A percentile compares a stretch with the other conserved stretches of the same genome.
These are phyloP conservation scores for Dipodascus geniculatus DNA, from an alignment of 805 yeast species.

Conservation along the genomic window DNA sequence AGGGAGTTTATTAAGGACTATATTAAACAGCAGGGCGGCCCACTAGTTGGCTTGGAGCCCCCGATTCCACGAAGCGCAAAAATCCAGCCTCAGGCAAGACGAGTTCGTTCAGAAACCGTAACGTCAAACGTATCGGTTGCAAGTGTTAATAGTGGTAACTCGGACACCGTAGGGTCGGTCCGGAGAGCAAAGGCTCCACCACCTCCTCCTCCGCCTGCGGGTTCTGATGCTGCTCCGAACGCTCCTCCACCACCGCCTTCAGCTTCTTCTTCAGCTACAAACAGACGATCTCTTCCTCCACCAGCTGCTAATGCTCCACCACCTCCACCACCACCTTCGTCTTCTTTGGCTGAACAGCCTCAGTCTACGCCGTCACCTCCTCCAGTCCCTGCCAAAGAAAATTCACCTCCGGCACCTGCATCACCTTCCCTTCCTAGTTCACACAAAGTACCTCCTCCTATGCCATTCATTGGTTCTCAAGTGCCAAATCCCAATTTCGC, in stretches of 20 bases:
- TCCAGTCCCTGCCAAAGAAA: constrained; percentile 1
- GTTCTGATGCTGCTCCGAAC: constrained; percentile 17
- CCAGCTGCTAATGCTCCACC: constrained; percentile 18
- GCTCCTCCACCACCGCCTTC: constrained; percentile 14
- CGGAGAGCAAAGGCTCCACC: constrained; percentile 18
- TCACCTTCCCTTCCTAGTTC: constrained; percentile 7
- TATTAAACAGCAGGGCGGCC: constrained; percentile 62
- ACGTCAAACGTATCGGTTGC: constrained; percentile 8
- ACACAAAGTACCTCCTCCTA: constrained; percentile 19
- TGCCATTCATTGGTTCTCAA: constrained; percentile 20
- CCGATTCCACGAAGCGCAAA: constrained; percentile 52
- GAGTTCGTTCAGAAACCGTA: constrained; percentile 3
- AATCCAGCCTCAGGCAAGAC: background rate
- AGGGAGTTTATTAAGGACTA: constrained; percentile 72
- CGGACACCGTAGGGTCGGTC: constrained; percentile 2
- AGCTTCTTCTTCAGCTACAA: constrained; percentile 17
- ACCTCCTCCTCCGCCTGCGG: constrained; percentile 17
- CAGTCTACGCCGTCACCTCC: background rate
- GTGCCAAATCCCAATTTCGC: constrained; percentile 9
- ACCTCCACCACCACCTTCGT: constrained; percentile 15
- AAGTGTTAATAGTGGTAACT: constrained; percentile 3
- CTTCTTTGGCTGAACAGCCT: constrained; percentile 10
- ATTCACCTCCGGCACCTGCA: background rate
- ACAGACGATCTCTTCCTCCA: constrained; percentile 12
- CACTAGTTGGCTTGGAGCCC: constrained; percentile 74